These are phyloP conservation scores for Eragrostis tef DNA, from an alignment of 202 grass and related monocot genomes.

Conservation along the genomic window DNA sequence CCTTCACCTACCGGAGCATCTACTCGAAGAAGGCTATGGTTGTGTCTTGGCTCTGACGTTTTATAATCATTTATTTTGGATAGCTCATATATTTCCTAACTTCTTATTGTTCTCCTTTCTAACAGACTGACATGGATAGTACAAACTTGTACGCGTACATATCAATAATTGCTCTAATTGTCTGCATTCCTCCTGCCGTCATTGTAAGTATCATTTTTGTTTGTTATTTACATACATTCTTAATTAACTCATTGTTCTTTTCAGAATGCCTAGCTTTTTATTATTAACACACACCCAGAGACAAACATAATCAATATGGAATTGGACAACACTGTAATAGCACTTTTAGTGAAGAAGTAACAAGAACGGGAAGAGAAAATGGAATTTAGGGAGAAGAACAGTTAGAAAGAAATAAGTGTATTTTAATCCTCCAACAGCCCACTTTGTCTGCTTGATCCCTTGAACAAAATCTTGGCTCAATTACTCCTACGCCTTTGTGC, in stretches of 20 bases:
- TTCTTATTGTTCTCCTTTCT: conserved; percentile 46
- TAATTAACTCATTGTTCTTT: neutral
- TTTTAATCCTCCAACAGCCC: too few relatives aligned
- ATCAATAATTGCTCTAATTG: conserved; percentile 89
- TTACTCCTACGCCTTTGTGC: too few relatives aligned
- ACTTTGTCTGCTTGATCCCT: too few relatives aligned
- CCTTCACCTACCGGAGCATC: conserved; percentile 93
- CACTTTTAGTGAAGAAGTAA: neutral
- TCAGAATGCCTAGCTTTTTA: neutral
- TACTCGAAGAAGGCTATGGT: conserved; percentile 99
- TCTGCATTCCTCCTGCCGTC: conserved; percentile 87
- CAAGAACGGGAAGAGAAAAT: conserved; percentile 16
- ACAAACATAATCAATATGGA: neutral
- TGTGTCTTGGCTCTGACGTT: conserved; percentile 44
- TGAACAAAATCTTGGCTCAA: too few relatives aligned
- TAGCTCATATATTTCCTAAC: conserved; percentile 2
- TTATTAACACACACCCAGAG: conserved; percentile 8
- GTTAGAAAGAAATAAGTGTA: too few relatives aligned
- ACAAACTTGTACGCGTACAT: conserved; percentile 94
- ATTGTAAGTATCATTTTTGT: conserved; percentile 62
- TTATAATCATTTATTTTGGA: conserved; percentile 9
- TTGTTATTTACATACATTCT: conserved; percentile 4
- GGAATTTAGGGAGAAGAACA: neutral
- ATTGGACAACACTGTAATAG: neutral
- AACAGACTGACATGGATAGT: conserved; percentile 92